phyloP scores from a whole-genome alignment of 169 alveolate species.

The Eimeria brunetti region DNA sequence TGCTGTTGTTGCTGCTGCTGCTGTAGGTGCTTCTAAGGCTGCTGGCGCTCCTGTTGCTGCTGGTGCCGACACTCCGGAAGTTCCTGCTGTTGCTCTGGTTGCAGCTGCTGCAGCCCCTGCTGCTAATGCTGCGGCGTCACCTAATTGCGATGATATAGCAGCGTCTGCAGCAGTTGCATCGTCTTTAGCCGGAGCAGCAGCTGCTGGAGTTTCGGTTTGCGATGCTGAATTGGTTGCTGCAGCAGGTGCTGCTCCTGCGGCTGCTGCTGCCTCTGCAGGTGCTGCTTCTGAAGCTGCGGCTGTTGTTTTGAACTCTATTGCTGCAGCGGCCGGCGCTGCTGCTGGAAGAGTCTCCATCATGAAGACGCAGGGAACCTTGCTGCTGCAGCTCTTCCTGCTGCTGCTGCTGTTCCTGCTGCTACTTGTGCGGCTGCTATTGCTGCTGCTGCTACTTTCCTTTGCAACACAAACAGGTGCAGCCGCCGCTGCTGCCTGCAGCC shows the following conservation, averaged over 20 bases:
- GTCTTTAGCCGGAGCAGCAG: not conserved
- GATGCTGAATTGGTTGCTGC: not conserved
- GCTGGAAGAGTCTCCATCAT: not conserved
- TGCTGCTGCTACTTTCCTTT: not conserved
- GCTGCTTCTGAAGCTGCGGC: not conserved
- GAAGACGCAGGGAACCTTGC: not conserved
- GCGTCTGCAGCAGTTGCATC: not conserved
- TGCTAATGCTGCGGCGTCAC: slow-evolving; percentile 3
- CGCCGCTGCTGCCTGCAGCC: slow-evolving; percentile 12
- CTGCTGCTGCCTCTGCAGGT: too few relatives aligned
- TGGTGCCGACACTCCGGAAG: not conserved
- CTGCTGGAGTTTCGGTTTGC: not conserved
- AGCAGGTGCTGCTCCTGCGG: not conserved
- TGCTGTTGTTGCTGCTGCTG: not conserved
- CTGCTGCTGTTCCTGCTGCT: not conserved
- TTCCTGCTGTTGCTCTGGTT: not conserved
- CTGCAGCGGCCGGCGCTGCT: not conserved
- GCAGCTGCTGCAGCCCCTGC: slow-evolving; percentile 4
- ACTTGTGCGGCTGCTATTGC: not conserved
- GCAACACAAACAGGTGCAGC: not conserved
- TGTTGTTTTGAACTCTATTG: not conserved
- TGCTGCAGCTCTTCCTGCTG: not conserved
- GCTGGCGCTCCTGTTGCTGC: not conserved
- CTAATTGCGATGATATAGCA: not conserved
- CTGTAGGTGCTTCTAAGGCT: not conserved